Evolutionary conservation across 225 moss, liverwort and hornwort genomes (phyloP), one percentile per base, ranked within the genome.

Genomic region (Asterella californica): DNA sequence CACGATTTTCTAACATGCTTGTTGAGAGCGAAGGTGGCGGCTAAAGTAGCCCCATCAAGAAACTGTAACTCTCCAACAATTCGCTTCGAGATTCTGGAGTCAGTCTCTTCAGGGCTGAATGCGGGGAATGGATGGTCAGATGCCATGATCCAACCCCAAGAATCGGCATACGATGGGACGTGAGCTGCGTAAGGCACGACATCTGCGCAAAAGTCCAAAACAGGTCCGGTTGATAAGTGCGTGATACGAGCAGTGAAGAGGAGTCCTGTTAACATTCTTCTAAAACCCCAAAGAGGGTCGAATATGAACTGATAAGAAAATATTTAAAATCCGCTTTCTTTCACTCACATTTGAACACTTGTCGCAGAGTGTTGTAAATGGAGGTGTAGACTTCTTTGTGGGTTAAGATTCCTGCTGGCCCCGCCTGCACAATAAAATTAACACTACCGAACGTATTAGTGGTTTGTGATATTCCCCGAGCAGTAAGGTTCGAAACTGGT

Each of bases 71-170:
- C 91, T 24, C 93, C 90, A 21, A 78, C 83, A 50, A 94, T 64
- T 36, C 90, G 86, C 37, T 91, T 81, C 65, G 90, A 84, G 79
- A 97, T 83, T 81, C 86, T 87, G 59, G 72, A 75, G 34, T 97
- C 96, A 24, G 91, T 94, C 72, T 94, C 94, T 38, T 90, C 90
- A 10, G 77, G 83, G 79, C 74, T 86, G 48, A 93, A 87, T 50
- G 76, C 42, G 71, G 91, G 90, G 21, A 97, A 85, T 38, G 94
- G 94, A 59, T 89, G 80, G 60, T 97, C 94, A 57, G 93, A 94
- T 42, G 94, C 96, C 96, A 94, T 93, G 38, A 97, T 59, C 96
- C 94, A 97, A 42, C 93, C 96, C 93, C 96, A 97, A 48, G 96
- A 91, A 84, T 94, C 94, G 37, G 96, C 94, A 81, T 93, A 93